These are phyloP conservation scores for Diaporthe nobilis DNA, from an alignment of 2,329 filamentous ascomycete genomes.

Conservation along the genomic window DNA sequence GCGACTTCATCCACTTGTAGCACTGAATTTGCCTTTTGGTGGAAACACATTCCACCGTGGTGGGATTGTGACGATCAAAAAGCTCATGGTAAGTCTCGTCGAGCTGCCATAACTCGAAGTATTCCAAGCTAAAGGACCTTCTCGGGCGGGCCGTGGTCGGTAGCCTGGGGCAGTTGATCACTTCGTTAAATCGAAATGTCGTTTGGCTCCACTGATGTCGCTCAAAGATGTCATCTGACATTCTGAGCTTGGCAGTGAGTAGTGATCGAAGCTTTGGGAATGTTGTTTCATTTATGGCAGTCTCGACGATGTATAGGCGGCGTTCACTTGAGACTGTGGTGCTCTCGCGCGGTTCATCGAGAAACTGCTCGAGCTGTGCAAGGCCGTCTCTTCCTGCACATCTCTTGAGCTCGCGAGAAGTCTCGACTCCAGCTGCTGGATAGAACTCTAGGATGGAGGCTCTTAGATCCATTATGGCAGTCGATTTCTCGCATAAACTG, in stretches of 20 bases:
- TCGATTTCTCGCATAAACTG: not conserved
- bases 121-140: constrained; percentile 21
- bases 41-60: not conserved
- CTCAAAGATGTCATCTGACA: constrained; percentile 13
- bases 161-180: constrained; percentile 35
- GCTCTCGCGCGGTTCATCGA: not conserved
- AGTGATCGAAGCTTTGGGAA: not conserved
- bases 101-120: constrained; percentile 37
- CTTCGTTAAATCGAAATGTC: constrained; percentile 39
- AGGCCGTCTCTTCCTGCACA: not conserved
- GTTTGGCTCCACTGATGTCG: constrained; percentile 35
- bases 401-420: not conserved
- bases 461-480: not conserved
- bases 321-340: not conserved
- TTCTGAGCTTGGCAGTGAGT: not conserved
- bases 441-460: not conserved
- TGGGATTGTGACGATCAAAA: not conserved
- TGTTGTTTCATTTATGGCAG: not conserved
- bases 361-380: not conserved
- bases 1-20: constrained; percentile 33
- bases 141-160: constrained; percentile 13
- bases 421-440: not conserved
- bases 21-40: constrained; percentile 30
- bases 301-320: constrained; percentile 1
- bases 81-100: too few species aligned